Evolutionary conservation across 2,329 filamentous ascomycete genomes (phyloP), one percentile per base, ranked within the genome.

Genomic region (Aspergillus ruber): DNA sequence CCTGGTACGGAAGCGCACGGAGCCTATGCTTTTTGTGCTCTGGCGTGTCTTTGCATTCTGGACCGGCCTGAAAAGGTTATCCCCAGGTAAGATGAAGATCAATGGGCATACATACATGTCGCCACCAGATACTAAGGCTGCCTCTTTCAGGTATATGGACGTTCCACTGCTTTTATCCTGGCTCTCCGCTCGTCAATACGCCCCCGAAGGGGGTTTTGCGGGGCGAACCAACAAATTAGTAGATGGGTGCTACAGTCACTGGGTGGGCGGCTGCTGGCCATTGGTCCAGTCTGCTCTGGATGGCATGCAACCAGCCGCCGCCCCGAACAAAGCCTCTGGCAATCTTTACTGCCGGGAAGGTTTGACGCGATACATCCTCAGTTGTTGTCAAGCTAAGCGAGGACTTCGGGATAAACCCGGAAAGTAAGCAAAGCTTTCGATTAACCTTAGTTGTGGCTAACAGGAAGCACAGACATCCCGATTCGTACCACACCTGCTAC

Each of bases 181-280:
- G 90, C 80, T 98, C 35, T 91, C 89, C 6, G 83, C 88, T 40
- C 84, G 90, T 50, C 93, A 98, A 68, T 87, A 91, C 66, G 83
- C 84, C 25, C 93, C 91, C 3, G 93, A 97, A 67, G 90, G 90
- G 54, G 93, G 93, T 32, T 90, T 95, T 63, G 86, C 88, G 36
- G 93, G 93, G 51, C 85, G 93, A 57, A 95, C 91, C 23, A 97
- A 97, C 76, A 98, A 98, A 73, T 79, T 98, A 27, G 93, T 97
- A 27, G 93, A 98, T 68, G 93, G 91, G 41, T 98, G 93, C 72
- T 98, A 98, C 73, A 95, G 88, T 65, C 91, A 96, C 70, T 98
- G 93, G 93, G 86, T 95, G 29, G 93, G 93, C 46, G 87, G 86
- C 46, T 97, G 90, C 73, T 98, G 90, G 88, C 85, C 91, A 41